phyloP scores from a whole-genome alignment of 2,329 filamentous ascomycete species.

The Thielaviopsis musarum region DNA sequence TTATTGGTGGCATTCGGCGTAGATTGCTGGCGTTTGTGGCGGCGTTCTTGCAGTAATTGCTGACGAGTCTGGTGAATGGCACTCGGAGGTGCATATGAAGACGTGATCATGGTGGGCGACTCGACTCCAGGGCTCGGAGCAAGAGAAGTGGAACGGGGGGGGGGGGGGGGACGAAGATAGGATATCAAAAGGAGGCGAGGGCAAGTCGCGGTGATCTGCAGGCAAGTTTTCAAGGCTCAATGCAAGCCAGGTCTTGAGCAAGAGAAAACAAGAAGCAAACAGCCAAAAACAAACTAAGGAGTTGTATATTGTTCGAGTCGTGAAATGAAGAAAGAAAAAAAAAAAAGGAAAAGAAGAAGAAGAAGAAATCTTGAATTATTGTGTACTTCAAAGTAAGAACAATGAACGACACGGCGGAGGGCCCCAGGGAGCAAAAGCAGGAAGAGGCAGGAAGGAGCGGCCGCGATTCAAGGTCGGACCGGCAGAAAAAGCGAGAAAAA shows the following conservation, averaged over 20 bases:
- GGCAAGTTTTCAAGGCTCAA: too few relatives aligned
- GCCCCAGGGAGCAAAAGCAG: too few relatives aligned
- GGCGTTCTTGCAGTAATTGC: slow-evolving; percentile 19
- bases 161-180: not conserved
- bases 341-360: not conserved
- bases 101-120: slow-evolving; percentile 5
- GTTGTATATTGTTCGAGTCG: not conserved
- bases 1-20: slow-evolving; percentile 42
- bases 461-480: not conserved
- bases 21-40: slow-evolving; percentile 74
- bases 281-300: not conserved
- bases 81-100: slow-evolving; percentile 8
- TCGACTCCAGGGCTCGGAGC: not conserved
- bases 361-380: not conserved
- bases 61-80: slow-evolving; percentile 9
- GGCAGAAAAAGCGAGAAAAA: not conserved
- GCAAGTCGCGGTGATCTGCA: too few relatives aligned
- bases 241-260: not conserved
- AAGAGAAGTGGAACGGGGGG: not conserved
- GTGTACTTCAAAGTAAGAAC: not conserved
- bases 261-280: not conserved
- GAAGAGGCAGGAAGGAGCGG: not conserved
- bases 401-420: not conserved
- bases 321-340: not conserved
- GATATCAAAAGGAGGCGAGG: not conserved